Evolutionary conservation across 768 basidiomycete genomes (phyloP).

Genomic region (Pleurotus pulmonarius): DNA sequence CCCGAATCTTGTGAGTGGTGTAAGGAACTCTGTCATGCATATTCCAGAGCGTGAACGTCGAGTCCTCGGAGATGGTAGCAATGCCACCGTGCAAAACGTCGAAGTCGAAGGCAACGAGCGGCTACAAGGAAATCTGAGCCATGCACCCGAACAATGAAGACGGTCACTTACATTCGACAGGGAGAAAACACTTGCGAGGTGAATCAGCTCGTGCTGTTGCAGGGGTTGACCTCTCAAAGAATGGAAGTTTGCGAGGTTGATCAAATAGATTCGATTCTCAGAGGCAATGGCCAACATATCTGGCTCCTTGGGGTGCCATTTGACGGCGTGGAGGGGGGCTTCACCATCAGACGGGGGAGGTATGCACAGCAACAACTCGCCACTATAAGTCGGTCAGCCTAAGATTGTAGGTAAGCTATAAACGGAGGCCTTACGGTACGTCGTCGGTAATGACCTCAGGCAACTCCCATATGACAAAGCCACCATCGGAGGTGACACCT

Average conservation of each 20-base stretch:
- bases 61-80: constrained; percentile 80
- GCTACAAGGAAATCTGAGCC: constrained; percentile 35
- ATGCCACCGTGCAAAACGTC: constrained; percentile 74
- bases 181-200: constrained; percentile 64
- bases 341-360: constrained; percentile 56
- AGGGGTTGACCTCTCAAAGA: constrained; percentile 63
- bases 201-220: constrained; percentile 63
- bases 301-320: constrained; percentile 84
- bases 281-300: constrained; percentile 84
- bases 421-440: constrained; percentile 59
- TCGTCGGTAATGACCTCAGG: constrained; percentile 83
- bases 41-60: constrained; percentile 79
- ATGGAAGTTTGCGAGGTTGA: constrained; percentile 51
- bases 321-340: constrained; percentile 67
- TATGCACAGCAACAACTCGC: constrained; percentile 65
- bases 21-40: constrained; percentile 74
- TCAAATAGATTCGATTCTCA: constrained; percentile 67
- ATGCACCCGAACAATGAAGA: background rate
- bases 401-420: constrained; percentile 3
- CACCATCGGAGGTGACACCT: constrained; percentile 84
- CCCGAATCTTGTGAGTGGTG: constrained; percentile 71
- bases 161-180: constrained; percentile 59
- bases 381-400: constrained; percentile 35
- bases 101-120: constrained; percentile 82
- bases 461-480: constrained; percentile 86